Evolutionary conservation across 2,329 filamentous ascomycete species (phyloP), one percentile per base, ranked within the genome.

Genomic region (Diaporthe destruens): DNA sequence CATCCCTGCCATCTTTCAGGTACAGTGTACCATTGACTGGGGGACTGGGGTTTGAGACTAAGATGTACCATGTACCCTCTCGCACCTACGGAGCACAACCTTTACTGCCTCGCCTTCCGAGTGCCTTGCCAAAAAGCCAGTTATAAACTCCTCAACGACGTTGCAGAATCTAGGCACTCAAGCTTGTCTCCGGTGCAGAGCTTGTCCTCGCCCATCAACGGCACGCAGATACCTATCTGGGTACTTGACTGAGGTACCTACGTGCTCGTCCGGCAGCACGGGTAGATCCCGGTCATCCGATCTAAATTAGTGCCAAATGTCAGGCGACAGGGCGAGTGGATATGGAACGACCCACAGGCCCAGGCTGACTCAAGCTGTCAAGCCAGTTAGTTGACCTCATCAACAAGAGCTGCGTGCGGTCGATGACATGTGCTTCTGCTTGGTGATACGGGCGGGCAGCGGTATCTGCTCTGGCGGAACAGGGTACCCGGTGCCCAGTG

Each of bases 271-370:
- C 47, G 47, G 61, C 61, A 66, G 49, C 42, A 59, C 67, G 67
- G 67, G 67, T 59, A 69, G 67, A 70, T 59, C 67, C 67, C 67
- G 14, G 54, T 59, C 54, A 36, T 59, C 42, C 51, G 67, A 61
- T 70, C 54, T 70, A 59, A 51, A 44, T 68, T 68, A 56, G 59
- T 66, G 49, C 51, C 59, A 57, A 55, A 71, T 63, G 61, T 68
- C 61, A 68, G 44, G 53, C 61, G 23, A 44, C 47, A 53, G 61
- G 44, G 53, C 61, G 23, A 44, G 61, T 53, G 61, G 61, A 39
- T 39, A 51, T 66, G 18, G 29, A 44, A 65, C 59, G 59, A 49
- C 59, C 59, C 59, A 51, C 61, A 65, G 61, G 61, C 36, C 61
- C n/a, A 34, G 51, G 61, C 61, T 65, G 61, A 65, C 61, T 65